Evolutionary conservation across 371 early-diverging fungal species (phyloP).

Genomic region (Dichotomocladium elegans): DNA sequence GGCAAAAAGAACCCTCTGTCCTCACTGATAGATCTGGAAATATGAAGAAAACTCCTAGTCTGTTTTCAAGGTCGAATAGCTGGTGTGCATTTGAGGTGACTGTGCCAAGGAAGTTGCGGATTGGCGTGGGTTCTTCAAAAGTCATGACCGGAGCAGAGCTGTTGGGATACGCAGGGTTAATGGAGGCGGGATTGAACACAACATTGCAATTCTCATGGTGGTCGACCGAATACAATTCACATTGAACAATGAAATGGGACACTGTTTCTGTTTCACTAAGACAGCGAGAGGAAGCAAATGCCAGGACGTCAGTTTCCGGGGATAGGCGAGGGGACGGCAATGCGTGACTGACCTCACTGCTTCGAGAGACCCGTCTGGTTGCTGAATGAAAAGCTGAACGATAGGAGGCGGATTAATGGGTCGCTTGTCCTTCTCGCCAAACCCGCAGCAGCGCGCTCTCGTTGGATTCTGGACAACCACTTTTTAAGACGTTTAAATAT

Average conservation of each 20-base stretch:
- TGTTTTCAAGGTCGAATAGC: slow-evolving; percentile 19
- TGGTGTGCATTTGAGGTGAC: slow-evolving; percentile 17
- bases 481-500: not conserved
- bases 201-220: slow-evolving; percentile 9
- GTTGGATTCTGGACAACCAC: slow-evolving; percentile 61
- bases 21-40: slow-evolving; percentile 47
- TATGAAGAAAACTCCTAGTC: slow-evolving; percentile 53
- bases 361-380: slow-evolving; percentile 5
- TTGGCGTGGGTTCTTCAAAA: slow-evolving; percentile 13
- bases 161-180: slow-evolving; percentile 16
- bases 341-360: slow-evolving; percentile 4
- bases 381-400: slow-evolving; percentile 32
- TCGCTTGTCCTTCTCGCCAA: slow-evolving; percentile 69
- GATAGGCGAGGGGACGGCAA: not conserved
- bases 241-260: slow-evolving; percentile 14
- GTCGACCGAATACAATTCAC: slow-evolving; percentile 12
- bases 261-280: slow-evolving; percentile 10
- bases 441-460: slow-evolving; percentile 66
- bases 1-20: slow-evolving; percentile 35
- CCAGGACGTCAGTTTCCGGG: too few relatives aligned
- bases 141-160: slow-evolving; percentile 12
- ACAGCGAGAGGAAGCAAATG: not conserved
- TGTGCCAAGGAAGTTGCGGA: slow-evolving; percentile 16
- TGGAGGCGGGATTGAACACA: slow-evolving; percentile 16
- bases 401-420: slow-evolving; percentile 71